Evolutionary conservation across 768 basidiomycete genomes (phyloP), one percentile per base, ranked within the genome.

Genomic region (Trametes elegans): DNA sequence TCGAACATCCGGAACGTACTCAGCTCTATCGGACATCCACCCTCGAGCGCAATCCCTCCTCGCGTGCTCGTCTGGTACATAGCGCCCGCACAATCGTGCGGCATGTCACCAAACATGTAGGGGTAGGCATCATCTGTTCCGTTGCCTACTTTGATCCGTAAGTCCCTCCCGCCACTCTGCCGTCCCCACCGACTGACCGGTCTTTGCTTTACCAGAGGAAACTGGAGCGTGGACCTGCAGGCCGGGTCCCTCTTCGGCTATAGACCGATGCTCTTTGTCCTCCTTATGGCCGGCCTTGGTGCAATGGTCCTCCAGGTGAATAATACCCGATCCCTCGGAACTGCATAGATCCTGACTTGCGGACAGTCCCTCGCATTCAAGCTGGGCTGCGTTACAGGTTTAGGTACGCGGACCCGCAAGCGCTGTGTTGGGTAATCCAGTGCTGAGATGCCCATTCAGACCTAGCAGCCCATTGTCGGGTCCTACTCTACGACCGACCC

Each of bases 61-160:
- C 46, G 53, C 42, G 43, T 1, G 41, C 42, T 4, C 52, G 52
- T 5, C 26, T 55, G 26, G 16, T 18, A 26, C 41, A 53, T 23
- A 42, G 39, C 49, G 14, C 18, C 28, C 53, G 50, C n/a, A 26
- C 45, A 5, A 55, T 58, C 0, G 14, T 41, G 14, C 47, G 48
- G 7, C 63, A 66, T 45, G 44, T 64, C 32, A 59, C 59, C 26
- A 58, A 62, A 21, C 66, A 66, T 67, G 79, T 81, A 6, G 92
- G 93, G 4, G 84, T 90, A 39, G 93, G 93, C n/a, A 74, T 93
- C 41, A 81, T 94, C 29, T 92, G 90, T 61, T 80, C 88, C 10
- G 90, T 93, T 3, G 92, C 92, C 1, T 95, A 94, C 69, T 90
- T 91, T 64, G 90, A 92, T 65, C 90, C 90, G 84, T 90, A 64